Evolutionary conservation across 2,329 filamentous ascomycete genomes (phyloP).

Genomic region (Ascocoryne sarcoides): DNA sequence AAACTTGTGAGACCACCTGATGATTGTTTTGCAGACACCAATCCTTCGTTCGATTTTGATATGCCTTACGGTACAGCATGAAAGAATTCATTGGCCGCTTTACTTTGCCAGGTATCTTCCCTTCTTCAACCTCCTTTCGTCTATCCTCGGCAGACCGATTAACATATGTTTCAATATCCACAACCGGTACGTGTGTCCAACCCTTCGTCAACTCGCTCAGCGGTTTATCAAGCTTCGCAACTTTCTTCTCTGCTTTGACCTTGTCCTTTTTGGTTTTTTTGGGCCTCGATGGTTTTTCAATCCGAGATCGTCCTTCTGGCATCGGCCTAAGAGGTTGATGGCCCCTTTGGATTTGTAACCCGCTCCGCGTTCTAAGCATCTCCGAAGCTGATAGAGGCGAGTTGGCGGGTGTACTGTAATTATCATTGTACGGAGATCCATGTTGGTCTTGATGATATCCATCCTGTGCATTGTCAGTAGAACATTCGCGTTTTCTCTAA

Average conservation of each 20-base stretch:
- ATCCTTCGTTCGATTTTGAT: constrained; percentile 75
- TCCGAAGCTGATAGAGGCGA: constrained; percentile 41
- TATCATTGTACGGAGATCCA: constrained; percentile 24
- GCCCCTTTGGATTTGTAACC: constrained; percentile 16
- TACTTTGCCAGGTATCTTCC: constrained; percentile 64
- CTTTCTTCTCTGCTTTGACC: constrained; percentile 35
- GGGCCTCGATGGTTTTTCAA: constrained; percentile 25
- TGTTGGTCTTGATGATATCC: constrained; percentile 14
- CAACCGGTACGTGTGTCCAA: constrained; percentile 51
- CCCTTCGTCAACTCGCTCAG: constrained; percentile 63
- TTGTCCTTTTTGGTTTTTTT: constrained; percentile 30
- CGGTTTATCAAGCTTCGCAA: constrained; percentile 53
- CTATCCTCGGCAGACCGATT: constrained; percentile 60
- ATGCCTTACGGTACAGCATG: constrained; percentile 93
- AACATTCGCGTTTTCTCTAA: background rate
- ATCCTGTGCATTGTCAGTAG: constrained; percentile 19
- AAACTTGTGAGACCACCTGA: constrained; percentile 82
- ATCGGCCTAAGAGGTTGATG: constrained; percentile 22
- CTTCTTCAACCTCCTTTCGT: constrained; percentile 54
- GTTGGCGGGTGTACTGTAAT: constrained; percentile 43
- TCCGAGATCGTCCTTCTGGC: constrained; percentile 19
- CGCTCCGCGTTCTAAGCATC: constrained; percentile 24
- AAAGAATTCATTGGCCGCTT: constrained; percentile 96
- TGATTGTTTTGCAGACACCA: constrained; percentile 84
- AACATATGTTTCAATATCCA: constrained; percentile 75